A percentile compares a stretch with the other conserved stretches of the same genome.
These are phyloP conservation scores for Flaveria robusta DNA, from an alignment of 129 eudicot genomes.

Conservation along the genomic window DNA sequence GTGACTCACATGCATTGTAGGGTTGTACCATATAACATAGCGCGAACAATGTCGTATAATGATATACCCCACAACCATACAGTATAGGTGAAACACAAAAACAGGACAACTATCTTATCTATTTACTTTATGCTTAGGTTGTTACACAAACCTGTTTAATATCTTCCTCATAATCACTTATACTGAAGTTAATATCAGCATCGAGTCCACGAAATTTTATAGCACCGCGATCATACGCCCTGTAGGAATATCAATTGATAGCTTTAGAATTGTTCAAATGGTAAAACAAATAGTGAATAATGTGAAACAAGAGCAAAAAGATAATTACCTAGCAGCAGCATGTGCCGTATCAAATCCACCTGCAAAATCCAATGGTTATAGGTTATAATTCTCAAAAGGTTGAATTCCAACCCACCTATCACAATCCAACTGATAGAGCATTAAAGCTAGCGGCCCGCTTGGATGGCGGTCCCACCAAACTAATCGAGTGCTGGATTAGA, in stretches of 20 bases:
- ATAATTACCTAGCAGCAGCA: constrained; percentile 45
- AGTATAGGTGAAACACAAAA: neutral
- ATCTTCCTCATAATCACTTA: constrained; percentile 62
- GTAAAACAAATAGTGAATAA: neutral
- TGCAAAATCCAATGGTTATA: constrained; percentile 6
- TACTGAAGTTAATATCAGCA: constrained; percentile 69
- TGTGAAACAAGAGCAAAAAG: neutral
- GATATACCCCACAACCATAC: neutral
- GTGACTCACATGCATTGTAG: neutral
- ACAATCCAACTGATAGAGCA: neutral
- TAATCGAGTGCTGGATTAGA: too few relatives aligned
- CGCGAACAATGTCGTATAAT: neutral
- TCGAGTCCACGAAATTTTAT: constrained; percentile 74
- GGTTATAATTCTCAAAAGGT: neutral
- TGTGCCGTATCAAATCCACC: constrained; percentile 63
- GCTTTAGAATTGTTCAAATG: neutral
- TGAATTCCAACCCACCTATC: neutral
- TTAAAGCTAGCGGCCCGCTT: too few relatives aligned
- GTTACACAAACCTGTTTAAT: constrained; percentile 54
- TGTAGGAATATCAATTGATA: neutral
- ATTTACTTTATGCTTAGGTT: neutral
- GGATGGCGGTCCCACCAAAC: too few relatives aligned
- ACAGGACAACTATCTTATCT: neutral
- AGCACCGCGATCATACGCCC: constrained; percentile 54
- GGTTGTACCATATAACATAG: neutral